Base-by-base conservation (phyloP, 345 rosid genomes). In the Bruguiera sexangula region DNA sequence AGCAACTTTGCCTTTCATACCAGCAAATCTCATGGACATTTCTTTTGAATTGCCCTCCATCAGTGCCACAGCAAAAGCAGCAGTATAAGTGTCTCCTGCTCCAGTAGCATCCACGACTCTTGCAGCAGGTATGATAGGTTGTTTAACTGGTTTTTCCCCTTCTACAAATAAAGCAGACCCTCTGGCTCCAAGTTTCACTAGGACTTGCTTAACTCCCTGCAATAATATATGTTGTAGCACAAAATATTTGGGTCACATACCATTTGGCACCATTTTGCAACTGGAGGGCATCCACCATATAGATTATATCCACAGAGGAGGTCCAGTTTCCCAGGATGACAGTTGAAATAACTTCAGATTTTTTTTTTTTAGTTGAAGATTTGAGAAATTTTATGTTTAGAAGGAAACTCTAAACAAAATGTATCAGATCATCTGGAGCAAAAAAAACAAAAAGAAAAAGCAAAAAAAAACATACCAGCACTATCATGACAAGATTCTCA, bases 11-110 rank as follows among this genome's bases (percentile, higher is more conserved):
- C 4, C 22, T 36, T 36, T 29, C 71, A 57, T 85, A 94, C 97
- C 95, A 21, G 99, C 99, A 83, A 88, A 95, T 87, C 82, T 86
- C 84, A 92, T 75, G 80, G 93, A 88, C 73, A 86, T 91, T 71
- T 73, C 84, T 82, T 70, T 81, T 24, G 92, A 69, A 73, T 84
- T 95, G 62, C 97, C 99, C 81, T 95, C 97, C 4, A 87, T 87
- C 66, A 88, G 76, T 51, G 97, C 96, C 78, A 95, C 99, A 16
- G 97, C 96, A 83, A 92, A 95, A 13, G 99, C 85, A 39, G 99
- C 96, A 4, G 97, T 95, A 71, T 88, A 95, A 46, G 99, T 95
- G 80, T 95, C 99, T 8, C 99, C 99, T 1, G 99, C 99, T 66
- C 99, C 99, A 13, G 99, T 95, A 2, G 99, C 90, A 82, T 95